Evolutionary conservation across 1,139 yeast genomes (phyloP), one percentile per base, ranked within the genome.

Genomic region (Lodderomyces metapsilosis): DNA sequence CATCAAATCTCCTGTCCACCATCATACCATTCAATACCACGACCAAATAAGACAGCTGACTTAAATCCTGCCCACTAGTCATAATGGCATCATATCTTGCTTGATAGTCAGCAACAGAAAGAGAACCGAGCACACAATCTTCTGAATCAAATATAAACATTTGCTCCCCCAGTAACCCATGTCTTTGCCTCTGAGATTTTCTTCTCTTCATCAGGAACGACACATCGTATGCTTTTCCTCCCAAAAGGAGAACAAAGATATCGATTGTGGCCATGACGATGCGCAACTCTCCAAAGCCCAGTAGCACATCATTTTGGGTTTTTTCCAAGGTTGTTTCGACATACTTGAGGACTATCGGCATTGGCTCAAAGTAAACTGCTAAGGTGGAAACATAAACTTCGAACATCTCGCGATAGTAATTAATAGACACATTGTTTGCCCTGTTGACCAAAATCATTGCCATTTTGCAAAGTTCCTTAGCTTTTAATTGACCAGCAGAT

Each of bases 361-460:
- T 43, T 2, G 81, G 76, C 41, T 76, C 80, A 36, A 71, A 57
- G 43, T 62, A 70, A 5, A 64, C 58, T 2, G 79, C 82, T 45
- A 76, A 50, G 0, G 74, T 60, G 15, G 65, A 52, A 24, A 74
- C 62, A 47, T 76, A 78, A 33, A 63, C 52, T 47, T 74, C 76
- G 46, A 75, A 74, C 12, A 75, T 66, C 24, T 60, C 58, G 45
- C 68, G 69, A 27, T 69, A 66, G 44, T 65, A 61, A 37, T 68
- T 66, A 24, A 68, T 53, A 2, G 73, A 62, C 1, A 68, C 59
- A 2, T 64, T 61, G 2, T 63, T 59, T 20, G 63, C 68, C 10
- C 58, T 46, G 30, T 70, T 70, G 21, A 76, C 56, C 7, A 74
- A 55, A 12, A 54, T 53, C 35, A 76, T 57, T 0, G 78, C 78